phyloP scores from a whole-genome alignment of 345 rosid genomes.

The Populus tremula region DNA sequence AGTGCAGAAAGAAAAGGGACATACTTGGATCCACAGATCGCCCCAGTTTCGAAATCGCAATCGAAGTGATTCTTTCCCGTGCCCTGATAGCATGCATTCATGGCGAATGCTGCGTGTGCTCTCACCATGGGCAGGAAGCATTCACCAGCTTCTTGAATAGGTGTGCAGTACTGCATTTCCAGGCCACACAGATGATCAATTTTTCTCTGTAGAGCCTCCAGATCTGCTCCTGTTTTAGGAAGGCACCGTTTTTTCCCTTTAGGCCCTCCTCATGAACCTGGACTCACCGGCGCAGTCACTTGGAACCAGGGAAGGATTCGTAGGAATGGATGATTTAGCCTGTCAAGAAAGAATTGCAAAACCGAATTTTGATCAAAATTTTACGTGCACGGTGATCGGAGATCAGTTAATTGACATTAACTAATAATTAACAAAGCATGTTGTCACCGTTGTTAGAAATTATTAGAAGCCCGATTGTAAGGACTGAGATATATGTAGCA shows the following conservation, averaged over 20 bases:
- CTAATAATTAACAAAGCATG: conserved; percentile 3
- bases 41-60: conserved; percentile 63
- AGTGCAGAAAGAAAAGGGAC: conserved; percentile 1
- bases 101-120: conserved; percentile 67
- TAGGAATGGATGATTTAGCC: conserved; percentile 51
- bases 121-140: conserved; percentile 65
- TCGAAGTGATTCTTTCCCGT: conserved; percentile 43
- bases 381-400: background rate
- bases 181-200: conserved; percentile 67
- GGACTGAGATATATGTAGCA: conserved; percentile 29
- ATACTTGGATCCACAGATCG: conserved; percentile 55
- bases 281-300: background rate
- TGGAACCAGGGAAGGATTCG: conserved; percentile 30
- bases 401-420: background rate
- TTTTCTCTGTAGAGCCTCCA: conserved; percentile 55
- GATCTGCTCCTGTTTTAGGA: conserved; percentile 44
- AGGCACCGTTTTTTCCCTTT: conserved; percentile 47
- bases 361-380: background rate
- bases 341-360: conserved; percentile 24
- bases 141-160: conserved; percentile 43
- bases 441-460: conserved; percentile 17
- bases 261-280: conserved; percentile 7
- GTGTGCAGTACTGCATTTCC: conserved; percentile 46
- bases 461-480: conserved; percentile 32
- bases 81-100: conserved; percentile 66